Base-by-base conservation (phyloP, 2,329 filamentous ascomycete species). In the Cordyceps pruinosa region DNA sequence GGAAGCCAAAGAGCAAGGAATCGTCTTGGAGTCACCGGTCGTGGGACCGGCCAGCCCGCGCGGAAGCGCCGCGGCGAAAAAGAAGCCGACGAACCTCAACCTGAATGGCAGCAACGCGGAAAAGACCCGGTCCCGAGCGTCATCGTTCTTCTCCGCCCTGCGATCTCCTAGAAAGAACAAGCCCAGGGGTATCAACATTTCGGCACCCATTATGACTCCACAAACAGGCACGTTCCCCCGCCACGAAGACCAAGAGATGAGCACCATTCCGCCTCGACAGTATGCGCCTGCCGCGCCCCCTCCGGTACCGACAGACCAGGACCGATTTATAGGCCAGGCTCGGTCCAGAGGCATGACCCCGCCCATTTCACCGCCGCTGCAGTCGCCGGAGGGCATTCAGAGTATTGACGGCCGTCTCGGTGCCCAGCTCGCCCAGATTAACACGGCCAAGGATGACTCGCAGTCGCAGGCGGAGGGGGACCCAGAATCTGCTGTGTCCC, bases 121-220 rank as follows among this genome's bases (percentile, higher is more conserved):
- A 58, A 80, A 77, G 69, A 70, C 73, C 3, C 75, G 81, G 64
- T 86, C 83, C 25, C 77, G 79, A 59, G 72, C 81, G 10, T 83
- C 82, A 3, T 84, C 83, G 13, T 72, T 86, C 58, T 72, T 86
- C 53, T 83, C 82, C 3, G 78, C 78, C n/a, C 75, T 87, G 57
- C 80, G 79, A 61, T 86, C 84, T 19, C 83, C 84, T 6, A 75
- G 74, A 61, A 80, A 77, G 70, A 81, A 76, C 69, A 69, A 77
- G 60, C 69, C 73, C 53, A 79, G 76, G 65, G 78, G 73, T 21
- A 69, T 86, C 61, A 79, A 68, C 66, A 87, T 87, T 63, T 86
- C 84, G 13, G 84, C 83, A 1, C 84, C 84, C 51, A 83, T 87
- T 63, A 80, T 84, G 75, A 86, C 83, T 9, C 83, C 84, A 15